phyloP scores from a whole-genome alignment of 1,284 basidiomycete species.

The Melanopsichium pennsylvanicum region DNA sequence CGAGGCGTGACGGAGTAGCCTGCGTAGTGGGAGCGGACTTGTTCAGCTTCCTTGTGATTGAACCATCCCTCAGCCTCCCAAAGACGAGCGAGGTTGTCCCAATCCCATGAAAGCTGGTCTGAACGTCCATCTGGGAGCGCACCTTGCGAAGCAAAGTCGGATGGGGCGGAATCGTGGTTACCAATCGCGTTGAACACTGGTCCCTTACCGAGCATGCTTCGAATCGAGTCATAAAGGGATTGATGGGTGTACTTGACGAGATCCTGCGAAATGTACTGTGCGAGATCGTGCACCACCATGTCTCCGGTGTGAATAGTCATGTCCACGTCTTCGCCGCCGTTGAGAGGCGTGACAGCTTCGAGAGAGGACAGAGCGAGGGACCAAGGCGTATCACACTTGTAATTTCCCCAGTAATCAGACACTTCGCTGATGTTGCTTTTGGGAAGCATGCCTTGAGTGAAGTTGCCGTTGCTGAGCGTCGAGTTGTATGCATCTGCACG shows the following conservation, averaged over 20 bases:
- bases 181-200: constrained; percentile 63
- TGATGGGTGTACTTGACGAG: constrained; percentile 63
- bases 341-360: constrained; percentile 75
- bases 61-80: constrained; percentile 73
- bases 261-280: constrained; percentile 57
- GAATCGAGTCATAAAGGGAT: constrained; percentile 56
- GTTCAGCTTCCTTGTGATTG: constrained; percentile 71
- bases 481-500: constrained; percentile 72
- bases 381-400: constrained; percentile 75
- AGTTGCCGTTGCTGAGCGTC: constrained; percentile 67
- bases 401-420: constrained; percentile 63
- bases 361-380: constrained; percentile 74
- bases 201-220: constrained; percentile 46
- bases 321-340: constrained; percentile 73
- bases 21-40: constrained; percentile 76
- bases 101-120: constrained; percentile 62
- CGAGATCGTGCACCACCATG: constrained; percentile 70
- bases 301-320: constrained; percentile 80
- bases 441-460: constrained; percentile 41
- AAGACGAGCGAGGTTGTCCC: constrained; percentile 56
- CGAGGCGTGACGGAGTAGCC: constrained; percentile 76
- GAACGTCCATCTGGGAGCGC: constrained; percentile 52
- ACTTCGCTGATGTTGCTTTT: constrained; percentile 43
- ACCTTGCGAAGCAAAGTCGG: constrained; percentile 51
- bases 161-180: constrained; percentile 62